A percentile compares a stretch with the other conserved stretches of the same genome.
These are phyloP conservation scores for Sarcocystis neurona DNA, from an alignment of 169 alveolate species.

Conservation along the genomic window DNA sequence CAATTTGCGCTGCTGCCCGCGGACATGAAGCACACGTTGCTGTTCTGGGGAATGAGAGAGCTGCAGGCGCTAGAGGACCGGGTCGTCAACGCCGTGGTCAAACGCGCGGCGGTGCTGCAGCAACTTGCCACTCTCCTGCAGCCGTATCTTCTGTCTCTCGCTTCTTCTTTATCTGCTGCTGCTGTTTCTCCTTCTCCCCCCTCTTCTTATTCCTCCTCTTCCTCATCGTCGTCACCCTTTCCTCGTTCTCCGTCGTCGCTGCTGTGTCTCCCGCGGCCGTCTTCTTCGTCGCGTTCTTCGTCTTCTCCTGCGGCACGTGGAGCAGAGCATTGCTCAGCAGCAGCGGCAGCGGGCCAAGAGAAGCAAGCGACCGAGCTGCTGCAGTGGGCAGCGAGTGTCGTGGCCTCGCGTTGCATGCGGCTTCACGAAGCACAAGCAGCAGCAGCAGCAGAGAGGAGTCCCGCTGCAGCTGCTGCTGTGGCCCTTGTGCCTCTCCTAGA, in stretches of 20 bases:
- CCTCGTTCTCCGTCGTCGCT: too few species aligned
- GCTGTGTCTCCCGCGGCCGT: background rate
- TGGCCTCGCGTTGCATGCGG: slow-evolving; percentile 5
- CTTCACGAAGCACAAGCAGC: background rate
- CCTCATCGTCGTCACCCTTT: too few species aligned
- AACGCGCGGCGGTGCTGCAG: background rate
- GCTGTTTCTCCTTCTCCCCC: too few species aligned
- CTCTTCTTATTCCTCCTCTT: too few species aligned
- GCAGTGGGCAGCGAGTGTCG: slow-evolving; percentile 22
- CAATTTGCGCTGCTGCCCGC: background rate
- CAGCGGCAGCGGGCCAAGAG: too few species aligned
- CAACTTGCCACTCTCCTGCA: background rate
- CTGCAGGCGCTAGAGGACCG: slow-evolving; percentile 28
- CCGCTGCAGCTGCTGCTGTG: too few species aligned
- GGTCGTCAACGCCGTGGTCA: slow-evolving; percentile 4
- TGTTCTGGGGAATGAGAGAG: background rate
- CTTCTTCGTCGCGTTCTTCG: background rate
- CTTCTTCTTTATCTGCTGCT: too few species aligned
- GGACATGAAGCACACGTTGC: background rate
- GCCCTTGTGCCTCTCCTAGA: slow-evolving; percentile 25
- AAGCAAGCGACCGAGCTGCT: background rate
- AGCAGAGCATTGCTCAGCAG: background rate
- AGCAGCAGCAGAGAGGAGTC: too few species aligned
- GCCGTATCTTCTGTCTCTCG: background rate
- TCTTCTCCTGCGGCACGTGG: background rate